phyloP scores from a whole-genome alignment of 2,329 filamentous ascomycete species.

The Elsinoe fawcettii region DNA sequence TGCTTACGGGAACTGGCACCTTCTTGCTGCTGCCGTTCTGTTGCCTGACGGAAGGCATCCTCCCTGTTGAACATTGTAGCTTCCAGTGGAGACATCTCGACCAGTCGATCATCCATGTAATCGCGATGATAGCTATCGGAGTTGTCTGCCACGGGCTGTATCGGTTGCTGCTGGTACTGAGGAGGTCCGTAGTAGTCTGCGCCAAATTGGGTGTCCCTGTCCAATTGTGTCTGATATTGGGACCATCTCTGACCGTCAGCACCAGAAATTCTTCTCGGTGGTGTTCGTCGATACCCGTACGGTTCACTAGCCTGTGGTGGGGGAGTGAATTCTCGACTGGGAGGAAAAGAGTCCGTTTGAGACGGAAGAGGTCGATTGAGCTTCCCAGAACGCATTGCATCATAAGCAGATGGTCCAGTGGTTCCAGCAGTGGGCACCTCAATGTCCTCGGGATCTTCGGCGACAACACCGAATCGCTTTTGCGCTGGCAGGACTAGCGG shows the following conservation, averaged over 20 bases:
- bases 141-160: neutral
- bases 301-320: neutral
- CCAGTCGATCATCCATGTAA: conserved; percentile 9
- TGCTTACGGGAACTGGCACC: neutral
- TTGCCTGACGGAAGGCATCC: conserved; percentile 3
- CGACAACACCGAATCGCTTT: conserved; percentile 10
- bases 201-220: neutral
- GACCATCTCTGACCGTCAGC: neutral
- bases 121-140: conserved; percentile 2
- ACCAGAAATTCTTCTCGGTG: neutral
- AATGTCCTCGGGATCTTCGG: neutral
- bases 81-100: conserved; percentile 13
- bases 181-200: neutral
- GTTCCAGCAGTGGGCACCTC: neutral
- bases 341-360: neutral
- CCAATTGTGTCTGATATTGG: conserved; percentile 1
- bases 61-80: conserved; percentile 6
- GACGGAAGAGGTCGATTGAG: neutral
- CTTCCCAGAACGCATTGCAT: neutral
- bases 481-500: neutral
- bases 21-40: neutral
- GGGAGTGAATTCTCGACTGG: conserved; percentile 5
- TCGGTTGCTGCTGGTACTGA: neutral
- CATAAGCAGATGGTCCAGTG: neutral
- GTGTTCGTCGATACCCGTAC: conserved; percentile 1